Evolutionary conservation across 441 rosid genomes (phyloP).

Genomic region (Lepidium campestre): DNA sequence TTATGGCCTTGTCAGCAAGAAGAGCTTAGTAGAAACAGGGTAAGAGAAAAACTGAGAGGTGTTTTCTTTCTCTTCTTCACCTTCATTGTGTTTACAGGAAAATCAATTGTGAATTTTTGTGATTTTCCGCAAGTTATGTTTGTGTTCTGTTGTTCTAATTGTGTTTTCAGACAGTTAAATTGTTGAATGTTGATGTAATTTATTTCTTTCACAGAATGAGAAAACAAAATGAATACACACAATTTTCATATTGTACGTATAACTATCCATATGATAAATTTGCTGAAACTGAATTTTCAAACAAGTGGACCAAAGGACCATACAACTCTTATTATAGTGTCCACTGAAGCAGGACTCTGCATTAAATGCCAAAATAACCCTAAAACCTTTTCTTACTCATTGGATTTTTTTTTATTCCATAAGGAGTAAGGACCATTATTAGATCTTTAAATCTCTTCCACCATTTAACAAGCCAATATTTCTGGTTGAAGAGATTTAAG

Average conservation of each 20-base stretch:
- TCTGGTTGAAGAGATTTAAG: not conserved
- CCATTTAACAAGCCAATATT: not conserved
- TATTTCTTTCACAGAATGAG: conserved; percentile 1
- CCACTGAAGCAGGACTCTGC: conserved; percentile 12
- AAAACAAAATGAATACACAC: conserved; percentile 10
- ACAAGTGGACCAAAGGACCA: conserved; percentile 23
- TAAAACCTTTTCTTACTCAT: not conserved
- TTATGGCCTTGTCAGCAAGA: conserved; percentile 77
- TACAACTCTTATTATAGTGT: conserved; percentile 17
- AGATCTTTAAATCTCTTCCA: conserved; percentile 2
- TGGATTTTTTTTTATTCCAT: not conserved
- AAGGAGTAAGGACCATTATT: not conserved
- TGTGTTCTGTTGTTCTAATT: not conserved
- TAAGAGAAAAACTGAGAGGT: not conserved
- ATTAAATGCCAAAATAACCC: conserved; percentile 12
- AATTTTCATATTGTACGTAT: not conserved
- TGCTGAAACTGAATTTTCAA: conserved; percentile 9
- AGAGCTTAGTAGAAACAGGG: conserved; percentile 20
- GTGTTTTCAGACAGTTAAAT: conserved; percentile 1
- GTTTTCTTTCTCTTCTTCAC: not conserved
- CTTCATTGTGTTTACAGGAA: not conserved
- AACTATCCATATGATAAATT: not conserved
- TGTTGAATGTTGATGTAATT: conserved; percentile 5
- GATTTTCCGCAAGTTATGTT: not conserved
- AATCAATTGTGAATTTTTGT: conserved; percentile 16